These are phyloP conservation scores for Poterioochromonas sp. DNA, from an alignment of 352 stramenopile genomes.

Conservation along the genomic window DNA sequence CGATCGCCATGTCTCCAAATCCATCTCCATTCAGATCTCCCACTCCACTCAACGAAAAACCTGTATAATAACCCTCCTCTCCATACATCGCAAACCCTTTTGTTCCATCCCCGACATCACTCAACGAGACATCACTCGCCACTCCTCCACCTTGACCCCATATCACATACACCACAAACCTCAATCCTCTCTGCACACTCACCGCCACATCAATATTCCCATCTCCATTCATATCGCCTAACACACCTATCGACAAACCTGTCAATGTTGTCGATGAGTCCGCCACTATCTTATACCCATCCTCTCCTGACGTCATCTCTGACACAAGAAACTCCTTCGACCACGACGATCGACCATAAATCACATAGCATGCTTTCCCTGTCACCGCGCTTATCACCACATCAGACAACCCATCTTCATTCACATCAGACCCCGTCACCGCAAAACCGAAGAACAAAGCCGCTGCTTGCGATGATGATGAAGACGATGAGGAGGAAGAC, in stretches of 20 bases:
- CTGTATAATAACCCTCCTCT: slow-evolving; percentile 4
- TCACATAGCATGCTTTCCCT: no score
- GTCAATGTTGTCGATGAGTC: no score
- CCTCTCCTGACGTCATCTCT: no score
- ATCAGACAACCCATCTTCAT: no score
- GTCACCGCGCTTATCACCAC: no score
- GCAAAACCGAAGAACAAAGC: no score
- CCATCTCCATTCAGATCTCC: slow-evolving; percentile 25
- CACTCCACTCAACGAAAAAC: background rate
- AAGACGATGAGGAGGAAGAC: no score
- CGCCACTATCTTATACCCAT: no score
- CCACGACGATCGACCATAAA: no score
- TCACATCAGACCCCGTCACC: no score
- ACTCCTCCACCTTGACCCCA: slow-evolving; percentile 7
- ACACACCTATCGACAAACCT: slow-evolving; percentile 11
- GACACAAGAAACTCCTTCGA: no score
- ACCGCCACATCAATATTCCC: slow-evolving; percentile 7
- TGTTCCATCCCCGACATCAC: slow-evolving; percentile 8
- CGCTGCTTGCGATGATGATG: no score
- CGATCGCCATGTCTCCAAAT: slow-evolving; percentile 10
- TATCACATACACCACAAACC: slow-evolving; percentile 13
- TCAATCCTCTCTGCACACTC: slow-evolving; percentile 10
- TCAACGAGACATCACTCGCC: slow-evolving; percentile 8
- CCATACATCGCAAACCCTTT: slow-evolving; percentile 11
- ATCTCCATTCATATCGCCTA: slow-evolving; percentile 13